Evolutionary conservation across 225 moss, liverwort and hornwort species (phyloP), one percentile per base, ranked within the genome.

Genomic region (Ulota crispa): DNA sequence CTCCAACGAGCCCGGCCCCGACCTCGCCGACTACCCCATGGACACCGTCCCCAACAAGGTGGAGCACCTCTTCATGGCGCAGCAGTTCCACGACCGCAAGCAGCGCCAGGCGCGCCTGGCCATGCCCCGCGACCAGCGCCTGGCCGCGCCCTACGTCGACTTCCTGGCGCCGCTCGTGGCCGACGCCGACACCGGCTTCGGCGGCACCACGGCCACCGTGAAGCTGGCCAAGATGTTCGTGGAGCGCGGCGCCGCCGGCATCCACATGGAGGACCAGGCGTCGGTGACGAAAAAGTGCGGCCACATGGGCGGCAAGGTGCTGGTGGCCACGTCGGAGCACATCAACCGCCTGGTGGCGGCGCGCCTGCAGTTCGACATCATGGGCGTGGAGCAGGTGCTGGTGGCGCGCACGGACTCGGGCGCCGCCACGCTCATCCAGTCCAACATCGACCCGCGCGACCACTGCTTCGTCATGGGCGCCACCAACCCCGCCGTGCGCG

Each of bases 11-110:
- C 94, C 94, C n/a, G 94, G 94, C 1, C 94, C 94, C 21, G 94
- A 94, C 73, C 93, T 94, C 1, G 94, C 94, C 1, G 94, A 94
- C 64, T 94, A 94, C 87, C 94, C 94, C 54, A 93, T 93, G 91
- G 94, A 94, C 75, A 94, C 94, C 4, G 94, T 94, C 3, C 94
- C 94, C 65, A 94, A 94, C 86, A 94, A 94, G 88, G 94, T 93
- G n/a, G 88, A 94, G 82, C 94, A 93, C 55, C 83, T 94, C 2
- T 94, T 94, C 83, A 89, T 89, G 88, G 94, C 94, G 34, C 94
- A 94, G 88, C 88, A 87, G 80, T 93, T 94, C 84, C 94, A 94
- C 31, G 94, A 94, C 65, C 91, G 94, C 47, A 94, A 94, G 91
- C 94, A 94, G 78, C 83, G 88, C 45, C 87, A 94, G 81, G 88